Percentiles rank a stretch among this genome's conserved stretches.
These are phyloP conservation scores for Furcasterigmium furcatum DNA, from an alignment of 2,329 filamentous ascomycete species.

Conservation along the genomic window DNA sequence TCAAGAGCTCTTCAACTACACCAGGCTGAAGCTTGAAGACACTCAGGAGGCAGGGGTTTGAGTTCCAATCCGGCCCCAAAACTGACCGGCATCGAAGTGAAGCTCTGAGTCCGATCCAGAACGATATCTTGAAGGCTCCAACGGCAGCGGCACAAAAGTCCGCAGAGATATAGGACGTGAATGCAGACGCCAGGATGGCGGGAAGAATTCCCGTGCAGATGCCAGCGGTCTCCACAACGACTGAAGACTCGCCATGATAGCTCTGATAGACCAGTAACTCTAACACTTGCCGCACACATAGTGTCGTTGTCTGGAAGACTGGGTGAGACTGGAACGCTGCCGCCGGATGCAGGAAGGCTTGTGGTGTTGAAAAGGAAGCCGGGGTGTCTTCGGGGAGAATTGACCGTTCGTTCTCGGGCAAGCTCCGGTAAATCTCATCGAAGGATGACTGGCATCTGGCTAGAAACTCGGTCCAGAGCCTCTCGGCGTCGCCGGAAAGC, in stretches of 20 bases:
- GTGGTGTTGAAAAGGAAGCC: background rate
- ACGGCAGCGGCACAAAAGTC: constrained; percentile 4
- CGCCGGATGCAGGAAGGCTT: background rate
- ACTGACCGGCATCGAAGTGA: background rate
- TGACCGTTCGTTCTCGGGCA: background rate
- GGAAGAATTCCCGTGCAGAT: constrained; percentile 7
- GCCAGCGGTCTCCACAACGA: constrained; percentile 2
- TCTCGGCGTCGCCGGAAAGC: background rate
- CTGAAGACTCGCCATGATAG: background rate
- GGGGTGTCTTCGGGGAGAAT: constrained; percentile 2
- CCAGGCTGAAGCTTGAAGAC: background rate
- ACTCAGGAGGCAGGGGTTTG: constrained; percentile 1
- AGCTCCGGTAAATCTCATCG: background rate
- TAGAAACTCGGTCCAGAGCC: constrained; percentile 2
- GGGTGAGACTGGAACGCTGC: constrained; percentile 4
- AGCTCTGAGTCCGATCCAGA: constrained; percentile 8
- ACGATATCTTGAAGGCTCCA: constrained; percentile 6
- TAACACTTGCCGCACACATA: constrained; percentile 6
- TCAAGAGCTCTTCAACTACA: constrained; percentile 1
- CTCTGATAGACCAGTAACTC: constrained; percentile 4
- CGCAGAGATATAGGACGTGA: constrained; percentile 3
- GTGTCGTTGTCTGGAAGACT: constrained; percentile 4
- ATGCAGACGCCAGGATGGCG: constrained; percentile 5
- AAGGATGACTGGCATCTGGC: constrained; percentile 1
- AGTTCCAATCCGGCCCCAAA: background rate